Evolutionary conservation across 331 rosid species (phyloP).

Genomic region (Malus hybrid): DNA sequence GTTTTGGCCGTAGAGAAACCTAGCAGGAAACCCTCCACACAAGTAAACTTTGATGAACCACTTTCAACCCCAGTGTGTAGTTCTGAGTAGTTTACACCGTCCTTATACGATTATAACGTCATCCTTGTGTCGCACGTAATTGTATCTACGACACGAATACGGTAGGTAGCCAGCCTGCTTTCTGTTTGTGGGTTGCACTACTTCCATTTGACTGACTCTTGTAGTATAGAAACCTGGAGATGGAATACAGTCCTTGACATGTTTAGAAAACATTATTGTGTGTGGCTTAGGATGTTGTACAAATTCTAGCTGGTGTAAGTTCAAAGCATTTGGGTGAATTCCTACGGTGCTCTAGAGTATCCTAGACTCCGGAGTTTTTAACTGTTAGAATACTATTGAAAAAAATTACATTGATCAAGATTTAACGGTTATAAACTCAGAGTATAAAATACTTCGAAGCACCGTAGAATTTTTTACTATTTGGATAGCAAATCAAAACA

Average conservation of each 20-base stretch:
- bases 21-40: not conserved
- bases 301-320: not conserved
- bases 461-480: not conserved
- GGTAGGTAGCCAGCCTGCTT: too few species aligned
- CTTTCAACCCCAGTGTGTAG: not conserved
- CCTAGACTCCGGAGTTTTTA: too few species aligned
- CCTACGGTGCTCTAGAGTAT: not conserved
- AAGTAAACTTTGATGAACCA: not conserved
- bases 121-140: too few species aligned
- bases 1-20: not conserved
- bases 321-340: not conserved
- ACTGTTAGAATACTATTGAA: not conserved
- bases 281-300: not conserved
- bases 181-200: too few species aligned
- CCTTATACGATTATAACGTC: too few species aligned
- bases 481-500: not conserved
- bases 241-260: not conserved
- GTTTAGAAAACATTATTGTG: not conserved
- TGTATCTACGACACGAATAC: too few species aligned
- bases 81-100: not conserved
- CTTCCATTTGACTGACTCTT: too few species aligned
- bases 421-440: too few species aligned
- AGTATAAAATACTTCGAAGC: not conserved
- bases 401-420: not conserved
- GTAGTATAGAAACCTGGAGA: not conserved